A percentile compares a stretch with the other conserved stretches of the same genome.
phyloP scores from a whole-genome alignment of 345 rosid species.

The Linum trigynum region DNA sequence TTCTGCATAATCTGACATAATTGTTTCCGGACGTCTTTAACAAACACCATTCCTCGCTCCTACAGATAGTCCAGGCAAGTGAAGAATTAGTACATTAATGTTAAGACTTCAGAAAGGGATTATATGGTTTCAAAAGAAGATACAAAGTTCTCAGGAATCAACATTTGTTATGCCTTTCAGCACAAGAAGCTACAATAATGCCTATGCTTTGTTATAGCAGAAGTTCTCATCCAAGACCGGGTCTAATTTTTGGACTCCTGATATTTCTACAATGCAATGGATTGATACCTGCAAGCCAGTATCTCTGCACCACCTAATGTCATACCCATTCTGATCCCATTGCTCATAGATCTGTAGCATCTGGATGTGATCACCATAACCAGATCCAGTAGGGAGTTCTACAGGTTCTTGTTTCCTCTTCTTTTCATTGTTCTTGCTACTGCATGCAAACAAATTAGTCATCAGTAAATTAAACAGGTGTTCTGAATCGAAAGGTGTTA shows the following conservation, averaged over 20 bases:
- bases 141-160: not conserved
- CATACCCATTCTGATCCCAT: slow-evolving; percentile 63
- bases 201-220: slow-evolving; percentile 7
- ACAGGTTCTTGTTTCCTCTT: slow-evolving; percentile 57
- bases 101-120: not conserved
- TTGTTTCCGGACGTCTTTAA: slow-evolving; percentile 81
- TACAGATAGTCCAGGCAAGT: slow-evolving; percentile 18
- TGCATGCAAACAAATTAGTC: slow-evolving; percentile 9
- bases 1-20: slow-evolving; percentile 85
- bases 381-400: slow-evolving; percentile 88
- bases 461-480: not conserved
- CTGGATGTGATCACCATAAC: slow-evolving; percentile 91
- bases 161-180: not conserved
- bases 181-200: slow-evolving; percentile 2
- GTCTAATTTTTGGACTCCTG: not conserved
- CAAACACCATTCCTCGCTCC: slow-evolving; percentile 94
- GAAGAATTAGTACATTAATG: not conserved
- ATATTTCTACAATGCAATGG: not conserved
- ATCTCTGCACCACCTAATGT: slow-evolving; percentile 72
- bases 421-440: slow-evolving; percentile 60
- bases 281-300: slow-evolving; percentile 58
- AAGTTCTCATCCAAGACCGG: not conserved
- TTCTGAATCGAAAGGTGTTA: not conserved
- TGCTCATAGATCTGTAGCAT: slow-evolving; percentile 75
- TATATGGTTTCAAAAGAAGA: too few relatives aligned